Percentiles rank a stretch among this genome's conserved stretches.
These are phyloP conservation scores for Breynia disticha DNA, from an alignment of 441 rosid species.

Conservation along the genomic window DNA sequence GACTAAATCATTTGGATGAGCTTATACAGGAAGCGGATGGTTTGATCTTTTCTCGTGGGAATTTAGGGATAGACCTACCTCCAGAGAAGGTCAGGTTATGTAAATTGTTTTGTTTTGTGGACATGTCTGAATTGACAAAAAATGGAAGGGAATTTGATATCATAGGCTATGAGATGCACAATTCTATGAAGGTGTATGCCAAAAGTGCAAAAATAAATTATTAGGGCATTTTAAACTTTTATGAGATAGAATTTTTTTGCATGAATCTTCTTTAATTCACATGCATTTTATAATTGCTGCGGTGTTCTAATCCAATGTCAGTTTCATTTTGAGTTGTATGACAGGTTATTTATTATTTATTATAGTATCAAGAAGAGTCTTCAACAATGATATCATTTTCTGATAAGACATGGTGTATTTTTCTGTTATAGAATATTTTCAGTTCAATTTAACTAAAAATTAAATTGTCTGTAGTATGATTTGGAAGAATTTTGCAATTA, in stretches of 20 bases:
- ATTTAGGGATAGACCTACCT: constrained; percentile 95
- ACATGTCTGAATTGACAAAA: no score
- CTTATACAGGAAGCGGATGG: constrained; percentile 98
- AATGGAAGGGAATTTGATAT: not conserved
- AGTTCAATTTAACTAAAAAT: not conserved
- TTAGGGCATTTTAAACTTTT: not conserved
- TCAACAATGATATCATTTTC: no score
- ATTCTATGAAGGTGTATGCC: not conserved
- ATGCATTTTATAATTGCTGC: no score
- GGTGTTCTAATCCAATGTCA: no score
- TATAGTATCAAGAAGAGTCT: not conserved
- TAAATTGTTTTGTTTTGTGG: not conserved
- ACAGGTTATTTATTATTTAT: not conserved
- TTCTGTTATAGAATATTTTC: no score
- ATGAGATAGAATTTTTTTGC: not conserved
- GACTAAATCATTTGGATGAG: constrained; percentile 92
- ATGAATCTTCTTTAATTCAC: not conserved
- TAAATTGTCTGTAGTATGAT: not conserved
- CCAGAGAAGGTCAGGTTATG: constrained; percentile 73
- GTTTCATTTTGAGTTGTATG: not conserved
- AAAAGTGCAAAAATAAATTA: not conserved
- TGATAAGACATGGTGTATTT: no score
- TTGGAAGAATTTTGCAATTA: not conserved
- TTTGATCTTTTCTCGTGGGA: constrained; percentile 95
- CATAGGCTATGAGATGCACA: not conserved